Evolutionary conservation across 495 filamentous ascomycete genomes (phyloP).

Genomic region (Physcia stellaris): DNA sequence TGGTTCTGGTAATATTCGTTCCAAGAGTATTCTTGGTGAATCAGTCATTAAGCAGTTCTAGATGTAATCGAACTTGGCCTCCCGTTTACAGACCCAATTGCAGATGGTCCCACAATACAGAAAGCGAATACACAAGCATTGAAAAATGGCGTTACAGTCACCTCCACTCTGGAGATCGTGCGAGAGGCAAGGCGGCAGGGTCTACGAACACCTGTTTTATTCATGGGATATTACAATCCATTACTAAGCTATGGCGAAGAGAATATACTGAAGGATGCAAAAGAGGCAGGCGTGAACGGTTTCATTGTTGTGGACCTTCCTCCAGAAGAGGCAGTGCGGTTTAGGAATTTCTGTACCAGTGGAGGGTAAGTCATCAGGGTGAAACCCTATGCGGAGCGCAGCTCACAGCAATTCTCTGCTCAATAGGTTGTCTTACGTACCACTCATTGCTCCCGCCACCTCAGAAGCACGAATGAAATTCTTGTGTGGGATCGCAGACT

Average conservation of each 20-base stretch:
- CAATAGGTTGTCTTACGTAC: constrained; percentile 75
- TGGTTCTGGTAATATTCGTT: constrained; percentile 55
- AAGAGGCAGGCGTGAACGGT: constrained; percentile 79
- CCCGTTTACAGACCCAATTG: constrained; percentile 96
- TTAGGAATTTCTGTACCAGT: constrained; percentile 69
- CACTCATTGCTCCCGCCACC: constrained; percentile 86
- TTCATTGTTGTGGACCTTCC: constrained; percentile 97
- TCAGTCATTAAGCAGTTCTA: constrained; percentile 14
- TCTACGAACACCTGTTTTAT: constrained; percentile 64
- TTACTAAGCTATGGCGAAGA: constrained; percentile 88
- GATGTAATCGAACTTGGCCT: constrained; percentile 73
- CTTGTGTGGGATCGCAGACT: constrained; percentile 92
- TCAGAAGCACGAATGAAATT: constrained; percentile 88
- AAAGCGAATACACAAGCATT: constrained; percentile 82
- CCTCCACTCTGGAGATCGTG: constrained; percentile 63
- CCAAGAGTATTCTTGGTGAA: neutral
- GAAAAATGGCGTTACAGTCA: constrained; percentile 73
- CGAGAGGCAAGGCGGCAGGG: constrained; percentile 61
- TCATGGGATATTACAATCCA: constrained; percentile 99
- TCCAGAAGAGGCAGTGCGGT: constrained; percentile 89
- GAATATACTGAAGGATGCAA: constrained; percentile 69
- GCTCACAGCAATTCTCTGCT: constrained; percentile 1
- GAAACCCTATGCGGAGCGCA: neutral
- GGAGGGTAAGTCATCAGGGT: constrained; percentile 39
- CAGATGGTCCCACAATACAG: constrained; percentile 89